phyloP scores from a whole-genome alignment of 352 stramenopile species.

The Phytophthora brassicae region DNA sequence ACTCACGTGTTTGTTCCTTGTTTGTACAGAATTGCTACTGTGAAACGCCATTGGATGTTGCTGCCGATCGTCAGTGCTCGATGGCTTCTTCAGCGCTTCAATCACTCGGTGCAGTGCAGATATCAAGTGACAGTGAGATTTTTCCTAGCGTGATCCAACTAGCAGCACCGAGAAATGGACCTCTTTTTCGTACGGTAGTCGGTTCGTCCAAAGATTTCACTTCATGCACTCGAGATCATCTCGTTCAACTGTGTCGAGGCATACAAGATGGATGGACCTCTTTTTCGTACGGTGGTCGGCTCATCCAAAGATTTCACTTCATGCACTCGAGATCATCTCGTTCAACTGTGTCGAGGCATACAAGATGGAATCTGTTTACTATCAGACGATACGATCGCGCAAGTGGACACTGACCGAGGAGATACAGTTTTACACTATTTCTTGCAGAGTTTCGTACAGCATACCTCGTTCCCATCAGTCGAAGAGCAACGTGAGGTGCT shows the following conservation, averaged over 20 bases:
- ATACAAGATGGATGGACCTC: no score
- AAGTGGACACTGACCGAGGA: conserved; percentile 43
- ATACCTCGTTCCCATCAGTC: conserved; percentile 34
- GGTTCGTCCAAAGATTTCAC: conserved; percentile 31
- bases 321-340: conserved; percentile 38
- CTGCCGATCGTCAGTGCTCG: conserved; percentile 29
- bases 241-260: conserved; percentile 38
- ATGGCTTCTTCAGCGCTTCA: conserved; percentile 34
- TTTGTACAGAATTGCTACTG: conserved; percentile 45
- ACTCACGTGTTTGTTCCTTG: not conserved
- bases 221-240: conserved; percentile 35
- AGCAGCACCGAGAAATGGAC: conserved; percentile 20
- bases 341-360: conserved; percentile 41
- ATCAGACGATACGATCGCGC: conserved; percentile 39
- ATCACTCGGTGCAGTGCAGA: conserved; percentile 37
- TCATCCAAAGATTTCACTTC: conserved; percentile 34
- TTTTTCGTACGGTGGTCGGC: conserved; percentile 28
- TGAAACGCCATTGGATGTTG: conserved; percentile 42
- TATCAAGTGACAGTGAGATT: conserved; percentile 37
- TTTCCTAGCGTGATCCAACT: conserved; percentile 32
- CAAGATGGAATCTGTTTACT: conserved; percentile 40
- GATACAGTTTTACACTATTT: conserved; percentile 57
- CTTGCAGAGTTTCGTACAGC: conserved; percentile 41
- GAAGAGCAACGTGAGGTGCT: conserved; percentile 33
- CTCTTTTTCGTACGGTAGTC: conserved; percentile 29